Percentiles rank a stretch among this genome's conserved stretches.
Conservation (phyloP, 768 basidiomycete species). For the Tremella yokohamensis region DNA sequence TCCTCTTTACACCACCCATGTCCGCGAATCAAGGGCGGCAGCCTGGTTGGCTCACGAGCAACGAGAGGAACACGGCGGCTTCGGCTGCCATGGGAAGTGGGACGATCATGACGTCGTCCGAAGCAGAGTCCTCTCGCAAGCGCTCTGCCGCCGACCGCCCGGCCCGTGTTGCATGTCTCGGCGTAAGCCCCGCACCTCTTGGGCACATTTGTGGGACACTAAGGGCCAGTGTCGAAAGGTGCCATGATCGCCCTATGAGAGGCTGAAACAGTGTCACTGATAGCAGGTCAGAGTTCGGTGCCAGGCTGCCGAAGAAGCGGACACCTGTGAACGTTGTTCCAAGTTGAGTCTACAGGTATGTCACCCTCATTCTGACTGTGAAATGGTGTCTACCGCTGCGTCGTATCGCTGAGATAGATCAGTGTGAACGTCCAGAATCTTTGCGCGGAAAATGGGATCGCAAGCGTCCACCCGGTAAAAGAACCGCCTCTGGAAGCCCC, state of each 20-base stretch:
- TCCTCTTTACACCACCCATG: too few relatives aligned
- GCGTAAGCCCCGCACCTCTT: not conserved
- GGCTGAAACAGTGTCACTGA: not conserved
- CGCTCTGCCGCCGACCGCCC: not conserved
- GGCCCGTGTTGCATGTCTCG: not conserved
- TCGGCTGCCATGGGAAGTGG: too few relatives aligned
- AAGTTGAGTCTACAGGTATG: not conserved
- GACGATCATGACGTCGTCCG: too few relatives aligned
- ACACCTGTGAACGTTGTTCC: not conserved
- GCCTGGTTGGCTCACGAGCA: too few relatives aligned
- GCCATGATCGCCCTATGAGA: not conserved
- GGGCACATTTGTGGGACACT: not conserved
- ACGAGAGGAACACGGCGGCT: too few relatives aligned
- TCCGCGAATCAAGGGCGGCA: too few relatives aligned
- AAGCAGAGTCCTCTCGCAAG: too few relatives aligned
- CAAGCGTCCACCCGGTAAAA: not conserved
- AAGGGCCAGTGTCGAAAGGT: not conserved
- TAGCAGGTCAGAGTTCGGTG: slow-evolving; percentile 1
- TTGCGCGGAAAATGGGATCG: not conserved
- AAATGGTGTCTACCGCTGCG: not conserved
- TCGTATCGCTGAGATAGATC: not conserved
- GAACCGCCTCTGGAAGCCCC: too few relatives aligned
- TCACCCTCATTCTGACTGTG: not conserved
- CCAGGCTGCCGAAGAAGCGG: not conserved
- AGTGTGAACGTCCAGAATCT: not conserved